Conservation (phyloP, 2,329 filamentous ascomycete species). For the Domatiomyces globalis region DNA sequence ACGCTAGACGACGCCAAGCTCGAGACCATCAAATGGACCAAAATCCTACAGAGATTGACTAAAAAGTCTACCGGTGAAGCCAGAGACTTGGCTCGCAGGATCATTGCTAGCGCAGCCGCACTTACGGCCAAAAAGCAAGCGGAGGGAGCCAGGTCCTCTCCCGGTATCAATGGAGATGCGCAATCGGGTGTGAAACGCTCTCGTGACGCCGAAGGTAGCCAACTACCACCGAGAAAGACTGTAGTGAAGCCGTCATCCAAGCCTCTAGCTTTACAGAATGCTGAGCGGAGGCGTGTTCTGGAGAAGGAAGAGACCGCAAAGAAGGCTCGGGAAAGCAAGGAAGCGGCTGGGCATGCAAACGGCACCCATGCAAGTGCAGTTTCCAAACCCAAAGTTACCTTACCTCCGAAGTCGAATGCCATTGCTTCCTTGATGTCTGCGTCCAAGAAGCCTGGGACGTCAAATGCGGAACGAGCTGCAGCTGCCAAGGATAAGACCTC, state of each 20-base stretch:
- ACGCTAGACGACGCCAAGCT: slow-evolving; percentile 45
- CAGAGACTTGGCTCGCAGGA: slow-evolving; percentile 41
- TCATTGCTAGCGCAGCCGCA: slow-evolving; percentile 36
- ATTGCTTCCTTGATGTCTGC: slow-evolving; percentile 35
- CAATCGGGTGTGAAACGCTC: slow-evolving; percentile 25
- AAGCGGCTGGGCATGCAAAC: slow-evolving; percentile 2
- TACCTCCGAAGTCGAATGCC: slow-evolving; percentile 27
- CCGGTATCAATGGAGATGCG: slow-evolving; percentile 9
- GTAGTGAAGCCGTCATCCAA: slow-evolving; percentile 24
- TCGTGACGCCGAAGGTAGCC: slow-evolving; percentile 24
- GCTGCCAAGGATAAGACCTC: slow-evolving; percentile 23
- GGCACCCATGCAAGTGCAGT: slow-evolving; percentile 14
- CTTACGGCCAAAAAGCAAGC: slow-evolving; percentile 31
- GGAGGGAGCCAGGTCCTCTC: slow-evolving; percentile 24
- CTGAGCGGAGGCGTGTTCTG: slow-evolving; percentile 15
- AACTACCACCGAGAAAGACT: slow-evolving; percentile 25
- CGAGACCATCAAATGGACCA: slow-evolving; percentile 46
- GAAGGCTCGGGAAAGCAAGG: slow-evolving; percentile 4
- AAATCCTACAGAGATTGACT: slow-evolving; percentile 41
- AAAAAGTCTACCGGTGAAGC: slow-evolving; percentile 46
- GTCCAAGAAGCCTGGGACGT: slow-evolving; percentile 37
- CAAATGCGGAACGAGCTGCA: slow-evolving; percentile 35
- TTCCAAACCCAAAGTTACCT: slow-evolving; percentile 24
- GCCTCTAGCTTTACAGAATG: slow-evolving; percentile 17
- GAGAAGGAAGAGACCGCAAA: slow-evolving; percentile 11